Base-by-base conservation (phyloP, 495 filamentous ascomycete genomes). In the Oleoguttula mirabilis region DNA sequence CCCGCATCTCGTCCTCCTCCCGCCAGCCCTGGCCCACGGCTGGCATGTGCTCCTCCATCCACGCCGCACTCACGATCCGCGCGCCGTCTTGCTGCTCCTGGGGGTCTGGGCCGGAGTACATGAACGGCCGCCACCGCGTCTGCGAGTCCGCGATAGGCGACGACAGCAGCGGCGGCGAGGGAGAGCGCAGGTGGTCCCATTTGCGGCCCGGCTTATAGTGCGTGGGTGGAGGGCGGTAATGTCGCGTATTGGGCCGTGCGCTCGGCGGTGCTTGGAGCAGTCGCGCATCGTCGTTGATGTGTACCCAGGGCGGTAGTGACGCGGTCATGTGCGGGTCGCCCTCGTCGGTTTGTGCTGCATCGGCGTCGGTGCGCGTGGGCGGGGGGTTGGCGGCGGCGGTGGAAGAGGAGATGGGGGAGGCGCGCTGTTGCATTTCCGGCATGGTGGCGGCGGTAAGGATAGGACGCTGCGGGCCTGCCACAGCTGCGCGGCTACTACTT, bases 41-140 rank as follows among this genome's bases (percentile, higher is more conserved):
- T 14, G 49, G 49, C 49, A 52, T 52, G 32, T 52, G 36, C 43
- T 52, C 44, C 22, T 52, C 49, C 39, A 52, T 23, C 49, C 49
- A 52, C 21, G 38, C 39, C 28, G 32, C 17, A 35, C 36, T 31
- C 35, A 52, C 49, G 7, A 52, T 34, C 23, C 49, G 24, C 27
- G 47, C 44, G 12, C 32, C 20, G 11, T 16, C 10, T 8, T 27
- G 5, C 39, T 43, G 34, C 31, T 42, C 36, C 12, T 37, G 10
- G 15, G 32, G 32, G 19, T 43, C 19, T 36, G 49, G 49, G 1
- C 49, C 49, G 12, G 38, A 32, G 30, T 48, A 6, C 44, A 52
- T 52, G 36, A 52, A 52, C 2, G 17, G 14, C 19, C 21, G 17
- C 49, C 49, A 52, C 34, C 45, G 44, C 35, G 20, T 24, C 36